Base-by-base conservation (phyloP, 139 green algal species). In the Closterium sp. region DNA sequence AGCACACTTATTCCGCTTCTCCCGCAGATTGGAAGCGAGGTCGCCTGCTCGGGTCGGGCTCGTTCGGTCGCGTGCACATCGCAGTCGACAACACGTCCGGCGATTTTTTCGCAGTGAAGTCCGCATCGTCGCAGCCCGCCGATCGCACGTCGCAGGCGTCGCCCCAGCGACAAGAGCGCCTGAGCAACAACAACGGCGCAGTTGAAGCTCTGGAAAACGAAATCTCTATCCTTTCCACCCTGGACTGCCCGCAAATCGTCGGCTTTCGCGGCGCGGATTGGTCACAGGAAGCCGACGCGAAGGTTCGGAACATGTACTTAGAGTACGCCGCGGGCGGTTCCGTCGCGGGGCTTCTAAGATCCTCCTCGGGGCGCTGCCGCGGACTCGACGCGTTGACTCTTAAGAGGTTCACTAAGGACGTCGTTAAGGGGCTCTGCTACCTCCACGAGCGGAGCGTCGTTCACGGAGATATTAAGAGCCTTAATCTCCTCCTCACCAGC, bases 151-250 rank as follows among this genome's bases (percentile, higher is more conserved):
- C 38, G 85, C 16, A n/a, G 16, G 90, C 90, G 35, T 21, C 92
- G 25, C 16, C 95, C 94, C 94, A 96, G 95, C 35, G 55, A 94
- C 31, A 94, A 87, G 16, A 28, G 16, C 4, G 25, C 7, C 1
- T 94, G 95, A 33, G 91, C 76, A 23, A 95, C 94, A 55, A 95
- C 95, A 76, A 95, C 97, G 34, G 96, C 96, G 30, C 86, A 16
- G 32, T 92, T 0, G n/a, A 33, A 33, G n/a, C 86, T 84, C 28
- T 92, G 86, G 90, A 92, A 33, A 92, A 92, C 83, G 90, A 92
- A 36, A 88, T 88, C 21, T 35, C 87, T 33, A 31, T 85, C 2
- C 87, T 36, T 85, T 90, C 66, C 87, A 28, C 33, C 8, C 87
- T 90, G 21, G 81, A 86, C 1, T 84, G 30, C 33, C 5, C 31